Evolutionary conservation across 495 filamentous ascomycete species (phyloP), one percentile per base, ranked within the genome.

Genomic region (Penicillium psychrofluorescens): DNA sequence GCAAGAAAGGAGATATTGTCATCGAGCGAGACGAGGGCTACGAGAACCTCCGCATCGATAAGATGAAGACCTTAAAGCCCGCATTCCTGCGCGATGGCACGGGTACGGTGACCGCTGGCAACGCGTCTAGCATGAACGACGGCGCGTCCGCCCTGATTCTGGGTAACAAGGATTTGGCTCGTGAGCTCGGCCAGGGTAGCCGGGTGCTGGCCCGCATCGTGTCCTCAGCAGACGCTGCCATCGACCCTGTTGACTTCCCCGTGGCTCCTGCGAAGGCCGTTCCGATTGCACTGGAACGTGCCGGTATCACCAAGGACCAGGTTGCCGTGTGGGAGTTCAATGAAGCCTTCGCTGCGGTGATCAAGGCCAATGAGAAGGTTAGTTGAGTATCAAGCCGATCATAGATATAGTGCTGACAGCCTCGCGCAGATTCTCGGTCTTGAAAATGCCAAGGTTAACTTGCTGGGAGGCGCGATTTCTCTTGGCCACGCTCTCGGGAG

Each of bases 291-390:
- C 68, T 98, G 36, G 77, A 85, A 58, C 78, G 88, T 41, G 92
- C 92, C 2, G 90, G 91, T 7, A 88, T 98, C 48, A 84, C 78
- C 38, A 84, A 87, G 66, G 82, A 92, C 16, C 84, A 98, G 53
- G 86, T 98, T 14, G 81, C 90, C 2, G 67, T 95, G 3, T 96
- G 91, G 90, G 92, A 98, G 63, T 92, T 98, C 66, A 98, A 98
- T 63, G 92, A 98, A 62, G 92, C 92, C 0, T 98, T 98, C 62
- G 91, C 91, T 11, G 91, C 86, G 0, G 91, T 96, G 11, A 95
- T 95, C 64, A 90, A 90, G 63, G 91, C 91, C 8, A 96, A 95
- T 53, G 85, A 88, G 55, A 86, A 92, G 81, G 86, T 85, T 56
- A 64, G 62, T 51, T 7, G 2, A 12, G 32, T 12, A 34, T 3